Evolutionary conservation across 2,329 filamentous ascomycete genomes (phyloP), one percentile per base, ranked within the genome.

Genomic region (Simplicillium sp.): DNA sequence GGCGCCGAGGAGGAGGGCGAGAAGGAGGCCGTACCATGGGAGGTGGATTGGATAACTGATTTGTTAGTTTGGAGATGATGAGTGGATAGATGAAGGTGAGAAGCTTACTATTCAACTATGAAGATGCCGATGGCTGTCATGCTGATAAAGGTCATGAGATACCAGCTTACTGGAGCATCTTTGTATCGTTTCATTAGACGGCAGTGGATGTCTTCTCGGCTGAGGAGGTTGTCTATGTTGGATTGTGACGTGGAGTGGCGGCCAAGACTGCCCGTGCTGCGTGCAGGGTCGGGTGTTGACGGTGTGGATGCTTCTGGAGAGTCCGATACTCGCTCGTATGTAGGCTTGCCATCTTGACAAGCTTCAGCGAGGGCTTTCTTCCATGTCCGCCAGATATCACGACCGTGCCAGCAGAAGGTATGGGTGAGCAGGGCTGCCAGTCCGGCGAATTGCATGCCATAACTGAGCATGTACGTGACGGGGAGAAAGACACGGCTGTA

Each of bases 401-500:
- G 77, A 12, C 87, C 87, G 52, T 94, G 86, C 85, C 87, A 92
- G 54, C 87, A 85, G 16, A 75, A 67, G 1, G 87, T 94, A 55
- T 94, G 87, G 1, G 85, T 87, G 14, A 94, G 65, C 11, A 94
- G 67, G 2, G 86, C 83, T 17, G 86, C 82, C 15, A 94, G 67
- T 2, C 83, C 84, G 11, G 87, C 87, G 56, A 94, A 94, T 53
- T 92, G 87, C 17, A 94, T 74, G 3, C 82, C 87, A 50, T 94
- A 94, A 54, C 85, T 89, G 33, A 94, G 70, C 15, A 89, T 84
- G 54, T 92, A 94, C 0, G 87, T 92, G 45, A 92, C 87, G 2
- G 87, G 86, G 8, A 94, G 64, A 49, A 89, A 94, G 1, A 94
- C 84, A 14, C 84, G 77, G 50, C 85, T 90, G 61, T 94, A 94